Evolutionary conservation across 805 yeast species (phyloP), one percentile per base, ranked within the genome.

Genomic region (Debaryomyces tyrocola): DNA sequence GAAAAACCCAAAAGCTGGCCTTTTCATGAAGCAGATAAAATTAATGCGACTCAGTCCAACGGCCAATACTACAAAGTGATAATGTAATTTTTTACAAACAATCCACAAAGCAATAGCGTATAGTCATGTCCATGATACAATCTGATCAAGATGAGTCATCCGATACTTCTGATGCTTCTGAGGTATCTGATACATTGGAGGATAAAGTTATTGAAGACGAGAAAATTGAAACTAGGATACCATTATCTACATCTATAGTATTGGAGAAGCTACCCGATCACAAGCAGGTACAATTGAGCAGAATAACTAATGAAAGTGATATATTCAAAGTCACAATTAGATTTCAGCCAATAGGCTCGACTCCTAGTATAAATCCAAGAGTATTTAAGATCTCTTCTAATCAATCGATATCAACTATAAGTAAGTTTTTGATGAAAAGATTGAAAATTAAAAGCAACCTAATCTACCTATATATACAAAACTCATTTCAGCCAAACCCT

Each of bases 341-440:
- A 31, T 79, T 84, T 55, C 79, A 76, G 49, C 77, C 88, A 1
- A 78, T 84, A 29, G 88, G 88, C 0, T 75, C 85, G 0, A 71
- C 82, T 0, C 76, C 78, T 1, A 65, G 68, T 3, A 64, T 84
- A 3, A 64, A 58, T 1, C 87, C 87, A 0, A 64, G 70, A 2
- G 68, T 78, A 1, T 82, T 78, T 56, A 75, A 72, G 47, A 78
- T 80, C 2, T 72, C 80, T 11, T 58, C 70, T 18, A 64, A 67
- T 27, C 82, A 77, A 47, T 73, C 73, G 4, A 73, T 79, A 41
- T 66, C 75, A 3, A 76, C 81, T 1, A 58, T 80, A 33, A 60
- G 65, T 24, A 71, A 62, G 48, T 83, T 78, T 53, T 55, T 82
- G 27, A 66, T 65, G 20, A 74, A 69, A 53, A 71, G 66, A 45